These are phyloP conservation scores for Glutinoglossum americanum DNA, from an alignment of 495 filamentous ascomycete species.

Conservation along the genomic window DNA sequence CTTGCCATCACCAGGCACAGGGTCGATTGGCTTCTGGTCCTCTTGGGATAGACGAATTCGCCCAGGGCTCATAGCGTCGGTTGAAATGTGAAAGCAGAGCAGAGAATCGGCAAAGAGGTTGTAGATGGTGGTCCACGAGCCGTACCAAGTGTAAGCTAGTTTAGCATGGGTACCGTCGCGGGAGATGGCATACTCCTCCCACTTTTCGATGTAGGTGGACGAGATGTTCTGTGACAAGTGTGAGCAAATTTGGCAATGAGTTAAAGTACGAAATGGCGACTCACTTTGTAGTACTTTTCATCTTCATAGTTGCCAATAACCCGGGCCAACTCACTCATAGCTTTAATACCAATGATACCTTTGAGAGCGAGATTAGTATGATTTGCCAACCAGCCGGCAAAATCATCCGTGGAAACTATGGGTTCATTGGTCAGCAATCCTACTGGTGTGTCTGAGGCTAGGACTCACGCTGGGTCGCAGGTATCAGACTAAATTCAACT, in stretches of 20 bases:
- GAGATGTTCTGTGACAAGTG: slow-evolving; percentile 32
- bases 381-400: slow-evolving; percentile 79
- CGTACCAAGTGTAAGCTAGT: slow-evolving; percentile 83
- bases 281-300: slow-evolving; percentile 39
- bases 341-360: slow-evolving; percentile 83
- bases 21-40: slow-evolving; percentile 24
- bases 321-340: slow-evolving; percentile 68
- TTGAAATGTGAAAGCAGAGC: slow-evolving; percentile 45
- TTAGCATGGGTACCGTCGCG: slow-evolving; percentile 71
- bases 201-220: slow-evolving; percentile 56
- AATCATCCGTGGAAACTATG: slow-evolving; percentile 72
- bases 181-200: slow-evolving; percentile 62
- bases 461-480: slow-evolving; percentile 51
- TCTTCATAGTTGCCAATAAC: slow-evolving; percentile 46
- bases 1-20: not conserved
- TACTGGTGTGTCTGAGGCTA: not conserved
- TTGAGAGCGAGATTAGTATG: slow-evolving; percentile 90
- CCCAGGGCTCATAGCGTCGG: slow-evolving; percentile 9
- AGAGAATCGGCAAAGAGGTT: slow-evolving; percentile 71
- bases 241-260: not conserved
- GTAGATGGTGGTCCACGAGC: slow-evolving; percentile 88
- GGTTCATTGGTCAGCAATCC: not conserved
- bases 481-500: slow-evolving; percentile 66
- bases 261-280: not conserved
- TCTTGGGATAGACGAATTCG: slow-evolving; percentile 1